Conservation (phyloP, 169 alveolate species). For the Eimeria brunetti region DNA sequence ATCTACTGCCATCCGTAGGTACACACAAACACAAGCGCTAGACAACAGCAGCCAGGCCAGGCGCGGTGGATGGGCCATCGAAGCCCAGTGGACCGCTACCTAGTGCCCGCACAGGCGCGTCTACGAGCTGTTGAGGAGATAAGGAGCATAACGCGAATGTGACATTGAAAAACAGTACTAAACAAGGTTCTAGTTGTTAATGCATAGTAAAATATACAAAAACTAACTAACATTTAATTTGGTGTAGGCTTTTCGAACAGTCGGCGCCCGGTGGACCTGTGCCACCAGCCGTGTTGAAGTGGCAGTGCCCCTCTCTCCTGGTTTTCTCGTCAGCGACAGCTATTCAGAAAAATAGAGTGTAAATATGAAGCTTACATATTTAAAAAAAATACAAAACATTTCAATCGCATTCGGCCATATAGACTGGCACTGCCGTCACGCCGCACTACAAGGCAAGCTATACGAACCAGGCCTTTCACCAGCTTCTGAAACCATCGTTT, state of each 20-base stretch:
- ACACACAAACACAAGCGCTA: not conserved
- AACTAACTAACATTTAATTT: not conserved
- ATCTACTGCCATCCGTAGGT: no score
- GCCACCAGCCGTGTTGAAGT: not conserved
- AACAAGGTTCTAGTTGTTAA: not conserved
- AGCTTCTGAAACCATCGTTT: no score
- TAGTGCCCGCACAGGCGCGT: not conserved
- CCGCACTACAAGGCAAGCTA: no score
- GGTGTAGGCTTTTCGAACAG: not conserved
- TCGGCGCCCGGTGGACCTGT: not conserved
- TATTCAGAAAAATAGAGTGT: not conserved
- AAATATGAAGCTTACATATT: not conserved
- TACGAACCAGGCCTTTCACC: no score
- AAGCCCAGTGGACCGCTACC: constrained; percentile 17
- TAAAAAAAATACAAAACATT: no score
- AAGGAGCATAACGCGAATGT: not conserved
- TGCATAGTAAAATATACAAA: not conserved
- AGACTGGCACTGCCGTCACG: no score
- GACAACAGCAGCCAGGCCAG: not conserved
- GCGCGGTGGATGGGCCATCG: not conserved
- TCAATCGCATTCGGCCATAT: no score
- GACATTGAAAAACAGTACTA: not conserved
- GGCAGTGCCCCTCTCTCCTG: not conserved
- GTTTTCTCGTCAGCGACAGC: not conserved
- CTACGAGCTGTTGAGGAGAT: not conserved